Base-by-base conservation (phyloP, 2,329 filamentous ascomycete species). In the Cladophialophora carrionii region DNA sequence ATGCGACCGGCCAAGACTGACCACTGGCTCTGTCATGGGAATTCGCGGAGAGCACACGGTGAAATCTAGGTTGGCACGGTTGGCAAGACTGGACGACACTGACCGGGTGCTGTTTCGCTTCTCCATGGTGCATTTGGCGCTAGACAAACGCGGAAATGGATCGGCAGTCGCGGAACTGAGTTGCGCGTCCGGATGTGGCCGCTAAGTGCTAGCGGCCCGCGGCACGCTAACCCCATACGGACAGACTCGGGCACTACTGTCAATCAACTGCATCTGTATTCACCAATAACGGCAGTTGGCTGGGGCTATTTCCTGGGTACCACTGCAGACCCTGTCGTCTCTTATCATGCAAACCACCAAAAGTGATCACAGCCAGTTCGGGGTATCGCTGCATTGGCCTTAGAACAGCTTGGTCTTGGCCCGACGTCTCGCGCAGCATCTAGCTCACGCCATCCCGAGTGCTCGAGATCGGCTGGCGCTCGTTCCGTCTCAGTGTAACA, bases 391-490 rank as follows among this genome's bases (percentile, higher is more conserved):
- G 37, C 37, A n/a, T 51, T 51, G 48, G 48, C 20, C 5, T 51
- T 51, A 51, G 37, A 14, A 43, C 37, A 17, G 17, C 37, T 12
- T 51, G 24, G 6, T 1, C 24, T 22, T 26, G 48, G 48, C 20
- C 22, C 12, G 52, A 31, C n/a, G 52, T 51, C 48, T 51, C 48
- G 48, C 48, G 10, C 29, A 14, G 24, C 52, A 20, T 34, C 14
- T 31, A 34, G 29, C 24, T 34, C 52, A 29, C 17, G 52, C 52
- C 52, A 34, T 20, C 52, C 52, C 51, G 29, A 2, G 14, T 54
- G 22, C 52, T 54, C 17, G 52, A 34, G 24, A 24, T 54, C 52
- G 52, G 52, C 8, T 54, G 26, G 29, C 52, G n/a, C 17, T 54
- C 26, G 12, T 26, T 22, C 29, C n/a, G 52, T 24, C 17, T 32